Evolutionary conservation across 805 yeast genomes (phyloP).

Genomic region (Kluyveromyces aestuarii): DNA sequence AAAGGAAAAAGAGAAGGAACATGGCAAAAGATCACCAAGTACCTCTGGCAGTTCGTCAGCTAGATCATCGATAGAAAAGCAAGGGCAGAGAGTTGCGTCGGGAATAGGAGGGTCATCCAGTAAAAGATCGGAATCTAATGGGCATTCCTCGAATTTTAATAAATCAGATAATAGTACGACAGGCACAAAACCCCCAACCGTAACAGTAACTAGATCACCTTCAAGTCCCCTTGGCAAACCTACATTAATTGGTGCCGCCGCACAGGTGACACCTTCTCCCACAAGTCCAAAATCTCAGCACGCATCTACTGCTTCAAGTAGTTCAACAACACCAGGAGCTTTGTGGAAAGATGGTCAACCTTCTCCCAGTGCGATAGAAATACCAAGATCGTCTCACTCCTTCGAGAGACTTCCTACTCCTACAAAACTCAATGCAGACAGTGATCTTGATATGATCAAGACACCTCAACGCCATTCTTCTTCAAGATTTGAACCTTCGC

Average conservation of each 20-base stretch:
- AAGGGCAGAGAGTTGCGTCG: background rate
- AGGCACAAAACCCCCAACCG: conserved; percentile 9
- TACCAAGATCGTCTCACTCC: conserved; percentile 38
- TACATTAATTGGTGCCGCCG: conserved; percentile 21
- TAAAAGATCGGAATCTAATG: conserved; percentile 1
- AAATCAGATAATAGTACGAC: background rate
- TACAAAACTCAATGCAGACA: conserved; percentile 44
- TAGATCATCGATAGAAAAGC: conserved; percentile 5
- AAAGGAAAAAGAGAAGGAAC: conserved; percentile 24
- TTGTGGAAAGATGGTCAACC: conserved; percentile 12
- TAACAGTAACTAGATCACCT: conserved; percentile 10
- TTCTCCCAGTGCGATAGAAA: conserved; percentile 24
- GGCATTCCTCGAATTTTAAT: background rate
- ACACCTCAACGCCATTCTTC: conserved; percentile 89
- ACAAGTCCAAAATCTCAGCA: conserved; percentile 9
- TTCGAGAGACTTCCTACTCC: conserved; percentile 53
- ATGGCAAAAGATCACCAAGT: conserved; percentile 5
- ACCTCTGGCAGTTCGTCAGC: conserved; percentile 10
- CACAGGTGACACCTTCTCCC: conserved; percentile 15
- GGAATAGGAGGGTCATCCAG: background rate
- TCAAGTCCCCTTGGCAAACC: conserved; percentile 11
- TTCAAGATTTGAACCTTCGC: conserved; percentile 78
- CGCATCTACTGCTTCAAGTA: conserved; percentile 6
- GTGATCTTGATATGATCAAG: conserved; percentile 71
- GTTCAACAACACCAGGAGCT: conserved; percentile 8